Conservation (phyloP, 129 eudicot genomes). For the Lactuca sativa region DNA sequence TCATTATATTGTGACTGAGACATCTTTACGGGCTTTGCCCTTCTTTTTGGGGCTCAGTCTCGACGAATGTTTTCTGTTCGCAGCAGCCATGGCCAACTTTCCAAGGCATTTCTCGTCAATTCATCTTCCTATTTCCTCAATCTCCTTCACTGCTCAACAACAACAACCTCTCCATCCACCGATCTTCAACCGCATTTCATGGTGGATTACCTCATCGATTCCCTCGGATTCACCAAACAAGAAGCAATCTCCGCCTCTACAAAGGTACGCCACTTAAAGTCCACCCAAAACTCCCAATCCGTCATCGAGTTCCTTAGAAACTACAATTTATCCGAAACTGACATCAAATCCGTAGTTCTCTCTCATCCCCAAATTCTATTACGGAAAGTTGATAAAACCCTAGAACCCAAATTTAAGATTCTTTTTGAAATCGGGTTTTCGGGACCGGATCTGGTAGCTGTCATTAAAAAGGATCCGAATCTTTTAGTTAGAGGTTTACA, state of each 20-base stretch:
- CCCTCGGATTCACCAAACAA: constrained; percentile 39
- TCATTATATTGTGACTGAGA: neutral
- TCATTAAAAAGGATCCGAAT: constrained; percentile 14
- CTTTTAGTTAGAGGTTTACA: constrained; percentile 24
- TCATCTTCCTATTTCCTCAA: constrained; percentile 14
- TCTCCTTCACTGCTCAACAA: constrained; percentile 1
- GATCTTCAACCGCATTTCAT: constrained; percentile 25
- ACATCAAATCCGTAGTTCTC: constrained; percentile 30
- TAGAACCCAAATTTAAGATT: constrained; percentile 36
- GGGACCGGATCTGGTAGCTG: constrained; percentile 21
- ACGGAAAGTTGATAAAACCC: constrained; percentile 35
- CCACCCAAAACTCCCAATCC: constrained; percentile 35
- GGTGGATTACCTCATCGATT: constrained; percentile 20
- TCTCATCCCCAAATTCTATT: constrained; percentile 27
- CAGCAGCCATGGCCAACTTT: constrained; percentile 17
- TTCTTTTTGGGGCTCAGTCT: neutral
- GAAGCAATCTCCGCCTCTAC: constrained; percentile 29
- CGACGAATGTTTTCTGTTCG: neutral
- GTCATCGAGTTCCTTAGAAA: constrained; percentile 24
- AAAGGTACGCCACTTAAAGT: constrained; percentile 33
- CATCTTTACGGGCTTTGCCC: neutral
- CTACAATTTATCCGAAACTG: constrained; percentile 22
- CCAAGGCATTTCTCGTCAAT: constrained; percentile 10
- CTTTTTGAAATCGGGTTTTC: constrained; percentile 36
- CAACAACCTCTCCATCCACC: neutral